Evolutionary conservation across 495 filamentous ascomycete species (phyloP), one percentile per base, ranked within the genome.

Genomic region (Mycothermus thermophilus): DNA sequence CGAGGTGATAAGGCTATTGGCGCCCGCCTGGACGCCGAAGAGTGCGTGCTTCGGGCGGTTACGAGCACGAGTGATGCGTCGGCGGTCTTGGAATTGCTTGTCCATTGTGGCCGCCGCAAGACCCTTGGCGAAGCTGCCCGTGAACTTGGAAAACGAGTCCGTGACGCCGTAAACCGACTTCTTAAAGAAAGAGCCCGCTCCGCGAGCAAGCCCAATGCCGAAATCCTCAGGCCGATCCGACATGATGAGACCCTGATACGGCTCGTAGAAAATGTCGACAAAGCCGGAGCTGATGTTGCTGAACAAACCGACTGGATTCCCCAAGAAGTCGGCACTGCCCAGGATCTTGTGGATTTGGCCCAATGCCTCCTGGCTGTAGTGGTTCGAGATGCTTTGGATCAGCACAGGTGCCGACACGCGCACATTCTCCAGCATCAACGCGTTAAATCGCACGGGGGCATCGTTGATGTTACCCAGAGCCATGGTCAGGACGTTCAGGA

Each of bases 401-500:
- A 97, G 67, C 10, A 90, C 72, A 5, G 80, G 77, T 10, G 86
- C 71, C 1, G 92, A 93, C 22, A 95, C 81, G 20, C 90, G 80
- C 17, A 85, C 86, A 48, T 97, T 97, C 55, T 96, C 90, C 8
- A 97, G 62, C 71, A 97, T 83, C 21, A 97, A 61, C 9, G 90
- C 83, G 44, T 94, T 96, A 40, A 96, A 71, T 27, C 85, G 74
- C 17, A 97, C 72, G 0, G 90, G 90, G 11, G 90, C 90, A 56
- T 97, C 90, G 48, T 96, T 97, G 65, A 97, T 79, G 49, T 97
- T 97, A 34, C 90, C 90, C 47, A 97, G 83, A 8, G 90, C 93
- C 90, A 97, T 97, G 13, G 90, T 95, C 67, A 97, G 75, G 46
- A 94, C 81, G 54, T 97, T 94, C 55, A 97, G 74, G 52, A 94